Percentiles rank a stretch among this genome's conserved stretches.
Evolutionary conservation across 2,329 filamentous ascomycete species (phyloP).

Genomic region (Mariannaea sp.): DNA sequence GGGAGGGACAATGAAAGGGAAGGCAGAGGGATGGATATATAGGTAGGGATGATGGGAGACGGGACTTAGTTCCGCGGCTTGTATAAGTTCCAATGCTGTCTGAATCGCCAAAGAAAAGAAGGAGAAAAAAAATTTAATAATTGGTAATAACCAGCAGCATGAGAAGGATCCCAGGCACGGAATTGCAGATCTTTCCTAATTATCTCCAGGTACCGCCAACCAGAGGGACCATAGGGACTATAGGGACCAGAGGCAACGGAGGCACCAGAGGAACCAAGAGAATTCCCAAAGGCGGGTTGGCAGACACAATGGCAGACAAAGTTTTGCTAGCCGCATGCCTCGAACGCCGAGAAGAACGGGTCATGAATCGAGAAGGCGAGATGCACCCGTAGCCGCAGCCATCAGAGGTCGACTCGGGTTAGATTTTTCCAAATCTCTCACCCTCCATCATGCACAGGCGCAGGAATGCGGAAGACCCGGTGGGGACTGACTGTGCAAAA

Average conservation of each 20-base stretch:
- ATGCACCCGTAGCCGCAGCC: conserved; percentile 8
- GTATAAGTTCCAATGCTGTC: background rate
- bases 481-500: conserved; percentile 19
- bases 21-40: conserved; percentile 27
- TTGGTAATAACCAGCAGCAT: too few species aligned
- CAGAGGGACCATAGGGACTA: too few species aligned
- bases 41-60: conserved; percentile 5
- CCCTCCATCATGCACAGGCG: conserved; percentile 29
- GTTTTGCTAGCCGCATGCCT: conserved; percentile 5
- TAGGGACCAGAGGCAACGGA: too few species aligned
- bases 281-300: too few species aligned
- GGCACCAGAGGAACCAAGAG: too few species aligned
- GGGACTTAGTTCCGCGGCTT: conserved; percentile 7
- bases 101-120: too few species aligned
- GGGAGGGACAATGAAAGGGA: conserved; percentile 19
- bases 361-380: conserved; percentile 9
- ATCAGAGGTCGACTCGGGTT: background rate
- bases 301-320: too few species aligned
- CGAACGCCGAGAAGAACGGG: conserved; percentile 1
- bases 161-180: too few species aligned
- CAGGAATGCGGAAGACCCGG: conserved; percentile 35
- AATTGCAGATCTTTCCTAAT: too few species aligned
- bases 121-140: background rate
- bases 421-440: conserved; percentile 17
- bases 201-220: too few species aligned